Evolutionary conservation across 768 basidiomycete genomes (phyloP), one percentile per base, ranked within the genome.

Genomic region (Rhizopogon sp.): DNA sequence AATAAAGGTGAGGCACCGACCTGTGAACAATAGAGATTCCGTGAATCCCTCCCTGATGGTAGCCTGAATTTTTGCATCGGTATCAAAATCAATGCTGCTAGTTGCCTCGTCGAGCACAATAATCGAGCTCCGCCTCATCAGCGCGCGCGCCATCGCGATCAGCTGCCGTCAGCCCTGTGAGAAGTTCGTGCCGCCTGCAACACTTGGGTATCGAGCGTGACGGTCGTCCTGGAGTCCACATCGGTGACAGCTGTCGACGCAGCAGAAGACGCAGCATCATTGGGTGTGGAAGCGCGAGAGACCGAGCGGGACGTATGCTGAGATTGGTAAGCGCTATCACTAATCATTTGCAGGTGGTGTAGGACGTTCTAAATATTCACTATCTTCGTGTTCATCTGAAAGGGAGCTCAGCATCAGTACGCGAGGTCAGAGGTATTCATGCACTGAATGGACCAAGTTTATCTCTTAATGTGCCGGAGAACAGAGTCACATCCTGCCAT

Each of bases 141-240:
- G 72, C 0, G 91, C 90, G 5, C 91, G 79, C 0, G 90, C 91
- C 87, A 93, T 87, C 1, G 90, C 87, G 51, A 93, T 88, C 14
- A 93, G 72, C 62, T 97, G 94, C 9, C 92, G 70, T 65, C 97
- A 93, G 9, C 95, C 94, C 56, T 93, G 90, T 1, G 90, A 94
- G 69, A 97, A 95, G 72, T 97, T 96, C 31, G 83, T 78, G 0
- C 93, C 93, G 0, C 93, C 93, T 1, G 90, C 78, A 0, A 90
- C 8, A 96, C 87, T 56, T 87, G 83, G 0, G 87, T 90, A 17
- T 90, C 83, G 3, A 96, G 76, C 0, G 82, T 77, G 29, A 95
- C 73, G 0, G 74, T 73, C 1, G 75, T 77, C 64, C 81, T 87
- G 31, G 62, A 52, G 20, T 88, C 87, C 2, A 77, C 65, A 20